These are phyloP conservation scores for Crithidia brevicula DNA, from an alignment of 208 protist genomes.

Conservation along the genomic window DNA sequence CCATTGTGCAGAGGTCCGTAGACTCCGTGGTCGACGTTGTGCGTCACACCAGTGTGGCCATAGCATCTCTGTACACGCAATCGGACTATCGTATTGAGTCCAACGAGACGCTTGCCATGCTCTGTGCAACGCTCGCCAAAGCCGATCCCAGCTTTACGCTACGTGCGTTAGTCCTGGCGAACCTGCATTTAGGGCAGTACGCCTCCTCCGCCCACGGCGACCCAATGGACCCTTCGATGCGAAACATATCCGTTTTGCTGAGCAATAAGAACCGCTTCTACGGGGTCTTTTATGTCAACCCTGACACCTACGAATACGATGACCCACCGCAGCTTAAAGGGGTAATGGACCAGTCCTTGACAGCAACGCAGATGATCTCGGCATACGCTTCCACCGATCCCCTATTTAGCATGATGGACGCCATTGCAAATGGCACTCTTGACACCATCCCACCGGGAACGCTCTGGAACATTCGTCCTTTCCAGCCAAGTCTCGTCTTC, in stretches of 20 bases:
- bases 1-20: not conserved
- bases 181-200: not conserved
- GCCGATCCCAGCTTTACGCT: not conserved
- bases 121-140: not conserved
- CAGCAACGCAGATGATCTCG: not conserved
- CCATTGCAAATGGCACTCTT: not conserved
- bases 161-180: not conserved
- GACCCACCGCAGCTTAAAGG: not conserved
- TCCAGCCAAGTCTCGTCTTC: not conserved
- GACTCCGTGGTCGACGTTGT: not conserved
- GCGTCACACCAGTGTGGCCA: not conserved
- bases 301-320: not conserved
- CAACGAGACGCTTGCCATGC: conserved; percentile 6
- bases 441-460: not conserved
- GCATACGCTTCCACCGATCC: not conserved
- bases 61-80: conserved; percentile 1
- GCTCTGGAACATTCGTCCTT: not conserved
- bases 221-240: not conserved
- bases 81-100: not conserved
- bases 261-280: not conserved
- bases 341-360: not conserved
- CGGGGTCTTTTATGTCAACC: conserved; percentile 1
- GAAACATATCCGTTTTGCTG: not conserved
- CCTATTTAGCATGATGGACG: not conserved
- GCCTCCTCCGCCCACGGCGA: not conserved